Base-by-base conservation (phyloP, 441 rosid species). In the Erodium moschatum region DNA sequence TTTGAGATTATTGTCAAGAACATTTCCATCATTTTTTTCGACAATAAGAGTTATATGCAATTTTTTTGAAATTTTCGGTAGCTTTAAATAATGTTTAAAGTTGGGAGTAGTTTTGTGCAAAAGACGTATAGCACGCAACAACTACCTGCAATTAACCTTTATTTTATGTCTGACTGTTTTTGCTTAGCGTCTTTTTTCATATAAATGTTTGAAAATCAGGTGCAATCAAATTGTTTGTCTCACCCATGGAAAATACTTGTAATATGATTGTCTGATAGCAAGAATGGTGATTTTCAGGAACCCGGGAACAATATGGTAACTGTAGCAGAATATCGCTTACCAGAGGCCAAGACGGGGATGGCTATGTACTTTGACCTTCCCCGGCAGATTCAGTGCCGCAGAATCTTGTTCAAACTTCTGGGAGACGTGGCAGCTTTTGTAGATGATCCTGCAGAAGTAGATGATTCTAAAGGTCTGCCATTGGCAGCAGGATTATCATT, bases 331-430 rank as follows among this genome's bases (percentile, higher is more conserved):
- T 91, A 87, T 70, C 81, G 92, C 68, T 79, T 94, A 67, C 97
- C 91, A 1, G 94, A 89, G 75, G 81, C 88, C 6, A 88, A 67
- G 81, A 82, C 85, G 1, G 97, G 97, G 71, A 87, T 92, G n/a
- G 78, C 81, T 13, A 79, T 94, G 96, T 94, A 86, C 85, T 94
- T 89, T 0, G 93, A 91, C 60, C 91, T 89, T 75, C 96, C 92
- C 15, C 75, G 86, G 72, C 80, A 80, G 65, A 69, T 88, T 9
- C 98, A 91, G 76, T 74, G 85, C 40, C 83, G 86, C 2, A 84
- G 86, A 77, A 77, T 94, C 48, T 73, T 80, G 1, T 86, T 91
- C 76, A 87, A 76, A 71, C 91, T 94, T 68, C 82, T 89, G 0
- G 98, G 98, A 35, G 97, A 94, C 67, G 87, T 94, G 44, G 79